These are phyloP conservation scores for Harringtonia lauricola DNA, from an alignment of 2,329 filamentous ascomycete species.

Conservation along the genomic window DNA sequence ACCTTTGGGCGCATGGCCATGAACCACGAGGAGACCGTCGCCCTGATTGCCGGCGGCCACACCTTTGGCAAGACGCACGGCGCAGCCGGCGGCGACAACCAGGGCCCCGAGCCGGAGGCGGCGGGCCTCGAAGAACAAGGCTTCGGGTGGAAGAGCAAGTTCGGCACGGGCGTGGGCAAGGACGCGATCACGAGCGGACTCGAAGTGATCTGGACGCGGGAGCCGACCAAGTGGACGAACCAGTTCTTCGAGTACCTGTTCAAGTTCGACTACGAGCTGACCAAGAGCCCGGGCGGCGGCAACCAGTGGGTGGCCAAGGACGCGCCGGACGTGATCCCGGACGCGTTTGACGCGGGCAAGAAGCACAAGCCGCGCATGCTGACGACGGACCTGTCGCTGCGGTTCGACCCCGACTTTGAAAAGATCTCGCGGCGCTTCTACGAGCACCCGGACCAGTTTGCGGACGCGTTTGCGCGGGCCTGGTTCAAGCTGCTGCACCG, in stretches of 20 bases:
- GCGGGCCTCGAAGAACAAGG: conserved; percentile 56
- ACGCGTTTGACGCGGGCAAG: conserved; percentile 58
- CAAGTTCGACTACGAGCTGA: conserved; percentile 67
- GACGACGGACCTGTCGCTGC: conserved; percentile 63
- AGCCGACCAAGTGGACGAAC: conserved; percentile 67
- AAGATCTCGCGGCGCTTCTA: conserved; percentile 65
- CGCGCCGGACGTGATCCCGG: conserved; percentile 54
- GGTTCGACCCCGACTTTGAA: conserved; percentile 60
- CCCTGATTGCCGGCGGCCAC: conserved; percentile 69
- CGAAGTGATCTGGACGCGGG: conserved; percentile 71
- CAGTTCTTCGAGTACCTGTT: conserved; percentile 66
- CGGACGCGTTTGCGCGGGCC: conserved; percentile 58
- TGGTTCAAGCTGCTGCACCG: conserved; percentile 82
- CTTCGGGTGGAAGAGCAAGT: conserved; percentile 59
- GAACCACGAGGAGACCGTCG: conserved; percentile 74
- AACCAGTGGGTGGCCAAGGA: conserved; percentile 69
- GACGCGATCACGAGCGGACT: conserved; percentile 67
- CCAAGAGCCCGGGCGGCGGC: conserved; percentile 64
- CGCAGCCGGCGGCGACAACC: conserved; percentile 50
- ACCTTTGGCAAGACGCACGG: conserved; percentile 75
- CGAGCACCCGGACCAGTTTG: conserved; percentile 56
- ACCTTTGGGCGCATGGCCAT: conserved; percentile 75
- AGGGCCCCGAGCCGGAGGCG: conserved; percentile 57
- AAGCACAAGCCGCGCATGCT: conserved; percentile 70
- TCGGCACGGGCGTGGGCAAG: conserved; percentile 55